Percentiles rank a stretch among this genome's conserved stretches.
phyloP scores from a whole-genome alignment of 805 yeast genomes.

The Ogataea methylovora region DNA sequence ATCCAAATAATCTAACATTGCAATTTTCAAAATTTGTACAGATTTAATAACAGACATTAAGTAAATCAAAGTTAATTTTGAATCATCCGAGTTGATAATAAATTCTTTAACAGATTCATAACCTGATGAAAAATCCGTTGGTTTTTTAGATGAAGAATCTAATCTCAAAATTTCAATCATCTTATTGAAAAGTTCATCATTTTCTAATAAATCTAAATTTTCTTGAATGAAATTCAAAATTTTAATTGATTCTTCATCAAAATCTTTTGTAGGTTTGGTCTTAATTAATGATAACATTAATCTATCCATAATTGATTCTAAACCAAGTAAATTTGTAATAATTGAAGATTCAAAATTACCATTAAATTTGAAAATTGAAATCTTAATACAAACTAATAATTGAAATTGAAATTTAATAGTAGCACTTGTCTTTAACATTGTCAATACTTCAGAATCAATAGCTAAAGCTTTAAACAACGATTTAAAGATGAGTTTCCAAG shows the following conservation, averaged over 20 bases:
- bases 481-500: slow-evolving; percentile 10
- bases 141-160: background rate
- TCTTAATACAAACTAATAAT: slow-evolving; percentile 12
- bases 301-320: slow-evolving; percentile 9
- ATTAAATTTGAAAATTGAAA: slow-evolving; percentile 9
- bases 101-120: slow-evolving; percentile 18
- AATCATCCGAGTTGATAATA: slow-evolving; percentile 14
- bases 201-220: slow-evolving; percentile 16
- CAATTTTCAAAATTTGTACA: slow-evolving; percentile 11
- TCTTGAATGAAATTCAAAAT: slow-evolving; percentile 12
- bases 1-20: slow-evolving; percentile 14
- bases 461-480: slow-evolving; percentile 9
- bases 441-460: slow-evolving; percentile 7
- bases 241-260: slow-evolving; percentile 8
- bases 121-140: slow-evolving; percentile 4
- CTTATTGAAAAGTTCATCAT: slow-evolving; percentile 13
- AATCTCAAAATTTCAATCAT: slow-evolving; percentile 13
- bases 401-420: slow-evolving; percentile 17
- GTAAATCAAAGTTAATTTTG: slow-evolving; percentile 17
- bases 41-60: slow-evolving; percentile 15
- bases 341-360: slow-evolving; percentile 7
- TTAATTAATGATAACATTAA: slow-evolving; percentile 11
- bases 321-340: slow-evolving; percentile 3
- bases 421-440: slow-evolving; percentile 8
- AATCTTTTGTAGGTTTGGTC: slow-evolving; percentile 2